phyloP scores from a whole-genome alignment of 495 filamentous ascomycete species.

The Trichodelitschia bisporula region DNA sequence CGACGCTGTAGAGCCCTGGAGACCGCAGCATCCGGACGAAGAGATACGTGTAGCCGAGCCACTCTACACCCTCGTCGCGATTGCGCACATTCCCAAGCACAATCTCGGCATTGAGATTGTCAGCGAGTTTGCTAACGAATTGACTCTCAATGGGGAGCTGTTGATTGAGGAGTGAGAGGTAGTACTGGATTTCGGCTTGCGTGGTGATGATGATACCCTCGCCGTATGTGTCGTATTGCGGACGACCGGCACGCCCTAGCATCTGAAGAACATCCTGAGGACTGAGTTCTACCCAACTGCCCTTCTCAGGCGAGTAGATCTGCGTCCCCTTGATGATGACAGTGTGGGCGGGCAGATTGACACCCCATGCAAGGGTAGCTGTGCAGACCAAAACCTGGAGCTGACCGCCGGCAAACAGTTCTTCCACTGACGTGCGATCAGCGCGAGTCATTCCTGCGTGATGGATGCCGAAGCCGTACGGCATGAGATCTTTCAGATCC shows the following conservation, averaged over 20 bases:
- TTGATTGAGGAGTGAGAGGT: conserved; percentile 85
- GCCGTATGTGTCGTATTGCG: conserved; percentile 92
- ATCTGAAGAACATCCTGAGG: conserved; percentile 97
- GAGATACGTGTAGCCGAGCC: conserved; percentile 95
- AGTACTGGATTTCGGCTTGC: conserved; percentile 86
- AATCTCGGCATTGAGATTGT: conserved; percentile 94
- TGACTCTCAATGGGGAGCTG: conserved; percentile 96
- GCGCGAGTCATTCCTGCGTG: conserved; percentile 88
- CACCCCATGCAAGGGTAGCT: conserved; percentile 87
- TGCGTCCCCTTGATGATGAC: conserved; percentile 96
- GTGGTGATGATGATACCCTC: conserved; percentile 98
- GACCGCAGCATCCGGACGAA: conserved; percentile 96
- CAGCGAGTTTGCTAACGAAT: conserved; percentile 72
- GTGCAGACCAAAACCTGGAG: conserved; percentile 95
- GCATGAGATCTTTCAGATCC: conserved; percentile 81
- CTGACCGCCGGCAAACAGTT: conserved; percentile 70
- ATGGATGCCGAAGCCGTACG: conserved; percentile 94
- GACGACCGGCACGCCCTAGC: conserved; percentile 88
- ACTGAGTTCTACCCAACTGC: conserved; percentile 93
- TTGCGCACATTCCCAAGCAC: conserved; percentile 86
- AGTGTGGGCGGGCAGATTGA: conserved; percentile 82
- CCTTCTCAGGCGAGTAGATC: conserved; percentile 95
- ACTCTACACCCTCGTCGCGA: conserved; percentile 88
- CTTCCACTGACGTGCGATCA: conserved; percentile 85
- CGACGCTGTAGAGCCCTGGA: conserved; percentile 86